These are phyloP conservation scores for Colletotrichum higginsianum DNA, from an alignment of 2,329 filamentous ascomycete species.

Conservation along the genomic window DNA sequence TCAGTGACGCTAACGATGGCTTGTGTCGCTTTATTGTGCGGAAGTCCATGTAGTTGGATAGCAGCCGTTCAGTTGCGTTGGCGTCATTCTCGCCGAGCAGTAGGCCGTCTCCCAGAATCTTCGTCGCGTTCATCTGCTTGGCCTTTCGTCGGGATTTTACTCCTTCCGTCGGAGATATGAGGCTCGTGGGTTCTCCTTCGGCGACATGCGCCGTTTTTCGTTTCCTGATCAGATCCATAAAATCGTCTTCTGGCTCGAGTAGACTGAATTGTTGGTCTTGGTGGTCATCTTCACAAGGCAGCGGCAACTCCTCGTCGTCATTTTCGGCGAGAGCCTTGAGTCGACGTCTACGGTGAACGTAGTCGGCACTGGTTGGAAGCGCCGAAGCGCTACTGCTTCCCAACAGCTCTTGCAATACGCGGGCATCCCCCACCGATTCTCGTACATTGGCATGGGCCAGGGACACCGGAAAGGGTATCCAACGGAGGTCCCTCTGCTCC, in stretches of 20 bases:
- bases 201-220: not conserved
- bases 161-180: not conserved
- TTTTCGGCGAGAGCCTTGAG: conserved; percentile 9
- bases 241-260: not conserved
- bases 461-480: conserved; percentile 20
- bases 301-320: conserved; percentile 8
- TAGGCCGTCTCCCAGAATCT: not conserved
- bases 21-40: conserved; percentile 47
- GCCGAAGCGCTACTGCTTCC: not conserved
- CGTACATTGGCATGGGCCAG: not conserved
- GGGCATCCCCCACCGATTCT: conserved; percentile 18
- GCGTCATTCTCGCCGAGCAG: conserved; percentile 25
- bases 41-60: conserved; percentile 52
- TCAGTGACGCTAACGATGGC: not conserved
- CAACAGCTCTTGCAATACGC: not conserved
- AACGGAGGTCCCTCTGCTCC: conserved; percentile 12
- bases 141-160: not conserved
- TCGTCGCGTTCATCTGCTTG: not conserved
- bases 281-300: not conserved
- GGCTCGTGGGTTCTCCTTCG: not conserved
- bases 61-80: conserved; percentile 47
- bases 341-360: not conserved
- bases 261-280: not conserved
- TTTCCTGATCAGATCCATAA: conserved; percentile 31
- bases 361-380: conserved; percentile 19